These are phyloP conservation scores for Taiozyma sp. DNA, from an alignment of 1,139 yeast species.

Conservation along the genomic window DNA sequence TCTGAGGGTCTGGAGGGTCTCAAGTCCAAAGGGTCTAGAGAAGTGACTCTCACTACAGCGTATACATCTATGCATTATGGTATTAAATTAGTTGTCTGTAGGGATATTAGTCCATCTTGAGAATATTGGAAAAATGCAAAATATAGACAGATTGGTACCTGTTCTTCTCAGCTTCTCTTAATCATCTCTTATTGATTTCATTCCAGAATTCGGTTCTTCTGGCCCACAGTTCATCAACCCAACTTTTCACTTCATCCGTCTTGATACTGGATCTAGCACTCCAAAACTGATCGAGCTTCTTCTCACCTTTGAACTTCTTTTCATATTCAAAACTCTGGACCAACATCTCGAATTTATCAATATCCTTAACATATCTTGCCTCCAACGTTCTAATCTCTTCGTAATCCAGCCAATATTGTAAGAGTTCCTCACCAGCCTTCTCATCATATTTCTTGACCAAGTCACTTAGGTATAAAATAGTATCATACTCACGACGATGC, in stretches of 20 bases:
- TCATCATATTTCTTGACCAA: slow-evolving; percentile 61
- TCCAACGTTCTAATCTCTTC: slow-evolving; percentile 79
- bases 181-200: background rate
- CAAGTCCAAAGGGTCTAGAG: too few species aligned
- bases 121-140: background rate
- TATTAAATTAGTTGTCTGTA: background rate
- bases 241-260: slow-evolving; percentile 61
- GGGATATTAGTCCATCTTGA: too few species aligned
- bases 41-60: too few species aligned
- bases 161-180: background rate
- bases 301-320: slow-evolving; percentile 48
- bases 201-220: slow-evolving; percentile 48
- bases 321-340: slow-evolving; percentile 91
- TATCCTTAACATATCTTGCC: slow-evolving; percentile 87
- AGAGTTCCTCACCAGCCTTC: slow-evolving; percentile 58
- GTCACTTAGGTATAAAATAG: slow-evolving; percentile 62
- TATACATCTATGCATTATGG: too few species aligned
- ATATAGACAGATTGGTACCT: too few species aligned
- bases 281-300: slow-evolving; percentile 66
- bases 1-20: too few species aligned
- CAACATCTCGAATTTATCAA: slow-evolving; percentile 90
- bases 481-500: slow-evolving; percentile 72
- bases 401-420: slow-evolving; percentile 82
- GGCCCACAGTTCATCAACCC: slow-evolving; percentile 62
- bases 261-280: slow-evolving; percentile 57